Base-by-base conservation (phyloP, 2,329 filamentous ascomycete genomes). In the Sporothrix protearum region DNA sequence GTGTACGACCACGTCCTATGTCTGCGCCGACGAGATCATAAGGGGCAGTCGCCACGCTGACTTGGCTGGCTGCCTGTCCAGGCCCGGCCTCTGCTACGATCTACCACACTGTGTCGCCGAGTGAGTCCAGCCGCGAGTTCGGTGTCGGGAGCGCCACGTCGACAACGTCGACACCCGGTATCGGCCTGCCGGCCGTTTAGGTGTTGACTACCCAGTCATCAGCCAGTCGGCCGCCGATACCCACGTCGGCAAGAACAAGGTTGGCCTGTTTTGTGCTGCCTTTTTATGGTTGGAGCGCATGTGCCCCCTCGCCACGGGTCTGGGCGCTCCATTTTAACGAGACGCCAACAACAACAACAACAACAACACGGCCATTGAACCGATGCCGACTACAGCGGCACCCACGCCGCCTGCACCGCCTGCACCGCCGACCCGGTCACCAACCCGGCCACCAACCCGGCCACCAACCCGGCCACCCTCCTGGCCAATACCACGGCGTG, bases 201-300 rank as follows among this genome's bases (percentile, higher is more conserved):
- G 84, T 8, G 80, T 81, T 4, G 84, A 86, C 71, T 86, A 86
- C 76, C 76, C 80, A 8, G 86, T 86, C 76, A 85, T 86, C 75
- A 81, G 82, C 73, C 77, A 82, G 73, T 77, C 77, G 9, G 81
- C 80, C 14, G 77, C 85, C 16, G 82, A 85, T 74, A 76, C 81
- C n/a, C 82, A 82, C 73, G 81, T 83, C 0, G 81, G 84, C 72
- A 73, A 83, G 74, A 80, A 84, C 76, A 82, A 83, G 77, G 73
- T 80, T 69, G 85, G 85, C 72, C 76, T 84, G 0, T 85, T 85
- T 77, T 81, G 84, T 33, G 80, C 85, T 53, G 82, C 83, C 1
- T 86, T 86, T 76, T 75, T 86, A n/a, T n/a, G n/a, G 3, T 78
- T 85, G 16, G 85, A 86, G 76, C 83, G 84, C 51, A 85, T 86